Conservation (phyloP, 768 basidiomycete species). For the Boletus pseudopeckii region DNA sequence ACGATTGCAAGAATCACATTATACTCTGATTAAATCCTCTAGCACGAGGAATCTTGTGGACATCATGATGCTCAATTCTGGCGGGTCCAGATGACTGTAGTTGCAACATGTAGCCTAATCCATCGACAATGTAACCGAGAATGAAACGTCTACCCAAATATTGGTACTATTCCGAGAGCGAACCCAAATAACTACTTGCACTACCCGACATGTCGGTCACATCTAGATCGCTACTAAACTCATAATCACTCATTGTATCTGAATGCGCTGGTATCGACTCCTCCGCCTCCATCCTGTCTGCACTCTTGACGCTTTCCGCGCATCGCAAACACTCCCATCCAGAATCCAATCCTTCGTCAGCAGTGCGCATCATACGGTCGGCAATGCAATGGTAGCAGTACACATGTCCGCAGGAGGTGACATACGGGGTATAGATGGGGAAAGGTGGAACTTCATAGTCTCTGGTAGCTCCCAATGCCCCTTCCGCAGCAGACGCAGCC, state of each 20-base stretch:
- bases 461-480: slow-evolving; percentile 10
- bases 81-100: slow-evolving; percentile 10
- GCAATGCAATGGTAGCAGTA: slow-evolving; percentile 96
- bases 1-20: slow-evolving; percentile 57
- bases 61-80: slow-evolving; percentile 30
- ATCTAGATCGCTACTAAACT: slow-evolving; percentile 49
- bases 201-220: slow-evolving; percentile 54
- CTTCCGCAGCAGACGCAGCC: slow-evolving; percentile 20
- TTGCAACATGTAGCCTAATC: background rate
- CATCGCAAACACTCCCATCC: slow-evolving; percentile 88
- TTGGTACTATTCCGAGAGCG: slow-evolving; percentile 27
- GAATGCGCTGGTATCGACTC: slow-evolving; percentile 19
- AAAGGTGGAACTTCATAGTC: slow-evolving; percentile 45
- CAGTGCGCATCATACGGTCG: slow-evolving; percentile 71
- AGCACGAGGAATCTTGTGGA: slow-evolving; percentile 38
- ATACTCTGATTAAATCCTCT: slow-evolving; percentile 44
- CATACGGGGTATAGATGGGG: slow-evolving; percentile 79
- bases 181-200: slow-evolving; percentile 38
- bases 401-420: slow-evolving; percentile 76
- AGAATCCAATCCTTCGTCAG: slow-evolving; percentile 53
- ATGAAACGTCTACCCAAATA: background rate
- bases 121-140: slow-evolving; percentile 3
- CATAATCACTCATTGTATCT: slow-evolving; percentile 49
- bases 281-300: slow-evolving; percentile 50
- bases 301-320: slow-evolving; percentile 57